These are phyloP conservation scores for Termitomyces sp. DNA, from an alignment of 768 basidiomycete species.

Conservation along the genomic window DNA sequence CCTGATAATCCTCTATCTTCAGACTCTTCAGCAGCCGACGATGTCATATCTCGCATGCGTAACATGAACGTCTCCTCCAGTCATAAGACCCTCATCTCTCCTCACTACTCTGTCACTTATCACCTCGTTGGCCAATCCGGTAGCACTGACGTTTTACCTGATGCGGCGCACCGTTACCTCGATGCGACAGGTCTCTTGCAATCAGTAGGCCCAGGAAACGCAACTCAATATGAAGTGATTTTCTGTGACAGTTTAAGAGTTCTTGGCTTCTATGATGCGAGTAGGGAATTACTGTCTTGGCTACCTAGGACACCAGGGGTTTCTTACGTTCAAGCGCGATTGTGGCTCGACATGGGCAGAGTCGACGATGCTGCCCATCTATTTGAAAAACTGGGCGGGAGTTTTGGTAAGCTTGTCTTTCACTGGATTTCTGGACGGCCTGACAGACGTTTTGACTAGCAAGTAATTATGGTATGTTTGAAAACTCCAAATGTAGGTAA, in stretches of 20 bases:
- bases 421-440: no score
- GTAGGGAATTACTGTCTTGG: constrained; percentile 66
- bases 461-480: constrained; percentile 7
- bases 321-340: constrained; percentile 64
- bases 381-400: constrained; percentile 69
- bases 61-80: constrained; percentile 66
- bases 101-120: constrained; percentile 60
- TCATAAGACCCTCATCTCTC: constrained; percentile 35
- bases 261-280: constrained; percentile 55
- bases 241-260: constrained; percentile 67
- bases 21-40: constrained; percentile 32
- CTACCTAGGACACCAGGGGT: constrained; percentile 75
- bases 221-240: constrained; percentile 60
- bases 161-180: constrained; percentile 66
- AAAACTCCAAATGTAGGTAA: background rate
- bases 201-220: constrained; percentile 61
- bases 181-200: constrained; percentile 61
- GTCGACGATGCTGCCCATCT: constrained; percentile 67
- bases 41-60: constrained; percentile 62
- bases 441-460: background rate
- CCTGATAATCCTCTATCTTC: constrained; percentile 14
- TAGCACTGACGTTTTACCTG: constrained; percentile 43
- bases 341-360: constrained; percentile 61
- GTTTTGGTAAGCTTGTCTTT: constrained; percentile 53
- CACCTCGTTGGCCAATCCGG: constrained; percentile 51